These are phyloP conservation scores for Umbelopsis isabellina DNA, from an alignment of 192 early-diverging fungal species.

Conservation along the genomic window DNA sequence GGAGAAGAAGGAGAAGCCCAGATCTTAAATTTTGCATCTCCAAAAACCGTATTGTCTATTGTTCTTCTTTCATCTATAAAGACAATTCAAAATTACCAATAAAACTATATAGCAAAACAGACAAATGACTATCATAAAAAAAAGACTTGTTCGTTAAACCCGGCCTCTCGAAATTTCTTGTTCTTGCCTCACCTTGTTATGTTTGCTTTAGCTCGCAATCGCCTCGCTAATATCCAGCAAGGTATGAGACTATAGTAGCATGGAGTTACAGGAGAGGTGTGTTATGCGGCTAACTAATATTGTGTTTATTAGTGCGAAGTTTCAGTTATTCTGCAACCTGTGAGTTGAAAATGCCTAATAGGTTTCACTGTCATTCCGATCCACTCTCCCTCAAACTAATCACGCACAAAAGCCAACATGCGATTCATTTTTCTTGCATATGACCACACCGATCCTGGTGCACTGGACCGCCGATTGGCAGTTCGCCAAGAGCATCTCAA, in stretches of 20 bases:
- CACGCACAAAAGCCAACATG: background rate
- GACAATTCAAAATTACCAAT: background rate
- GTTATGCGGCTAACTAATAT: background rate
- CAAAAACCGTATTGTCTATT: slow-evolving; percentile 2
- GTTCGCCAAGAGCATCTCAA: slow-evolving; percentile 50
- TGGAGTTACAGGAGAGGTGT: background rate
- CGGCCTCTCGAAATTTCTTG: too few relatives aligned
- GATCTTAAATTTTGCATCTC: slow-evolving; percentile 62
- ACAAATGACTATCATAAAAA: too few relatives aligned
- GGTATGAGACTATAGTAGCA: background rate
- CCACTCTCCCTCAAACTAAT: background rate
- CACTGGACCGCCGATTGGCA: slow-evolving; percentile 42
- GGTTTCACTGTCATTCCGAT: too few relatives aligned
- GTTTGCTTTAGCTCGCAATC: background rate
- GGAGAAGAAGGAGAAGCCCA: slow-evolving; percentile 99
- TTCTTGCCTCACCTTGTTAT: background rate
- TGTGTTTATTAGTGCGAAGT: background rate
- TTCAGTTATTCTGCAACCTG: background rate
- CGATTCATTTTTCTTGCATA: slow-evolving; percentile 53
- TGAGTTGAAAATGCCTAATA: background rate
- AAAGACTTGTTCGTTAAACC: too few relatives aligned
- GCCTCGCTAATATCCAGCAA: background rate
- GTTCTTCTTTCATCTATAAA: background rate
- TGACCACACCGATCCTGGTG: slow-evolving; percentile 55
- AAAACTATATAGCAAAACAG: too few relatives aligned